These are phyloP conservation scores for Blastomyces silverae DNA, from an alignment of 2,329 filamentous ascomycete species.

Conservation along the genomic window DNA sequence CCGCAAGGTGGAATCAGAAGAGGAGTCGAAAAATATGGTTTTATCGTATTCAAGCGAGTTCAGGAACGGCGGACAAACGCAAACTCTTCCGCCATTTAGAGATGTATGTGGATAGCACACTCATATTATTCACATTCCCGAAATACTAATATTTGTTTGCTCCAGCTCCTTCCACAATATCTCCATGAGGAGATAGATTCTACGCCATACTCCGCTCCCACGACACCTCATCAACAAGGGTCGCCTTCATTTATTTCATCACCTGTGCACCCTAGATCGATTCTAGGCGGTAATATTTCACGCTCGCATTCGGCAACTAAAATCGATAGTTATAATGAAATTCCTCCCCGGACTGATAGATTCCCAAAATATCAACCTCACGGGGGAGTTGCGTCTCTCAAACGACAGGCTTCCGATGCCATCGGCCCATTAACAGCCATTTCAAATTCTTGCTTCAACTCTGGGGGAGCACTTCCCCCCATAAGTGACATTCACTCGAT, in stretches of 20 bases:
- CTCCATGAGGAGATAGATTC: constrained; percentile 41
- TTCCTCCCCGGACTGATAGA: constrained; percentile 19
- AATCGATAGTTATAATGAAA: constrained; percentile 25
- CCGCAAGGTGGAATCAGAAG: constrained; percentile 30
- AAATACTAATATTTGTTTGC: constrained; percentile 1
- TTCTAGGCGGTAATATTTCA: constrained; percentile 24
- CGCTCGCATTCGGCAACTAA: constrained; percentile 23
- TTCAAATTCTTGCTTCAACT: constrained; percentile 22
- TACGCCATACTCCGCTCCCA: constrained; percentile 30
- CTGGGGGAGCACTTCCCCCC: constrained; percentile 33
- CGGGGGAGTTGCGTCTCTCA: constrained; percentile 1
- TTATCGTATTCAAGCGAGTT: constrained; percentile 35
- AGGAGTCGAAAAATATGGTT: constrained; percentile 32
- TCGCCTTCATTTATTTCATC: constrained; percentile 26
- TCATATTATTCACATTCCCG: not conserved
- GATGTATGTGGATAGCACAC: constrained; percentile 28
- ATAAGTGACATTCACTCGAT: constrained; percentile 35
- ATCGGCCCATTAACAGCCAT: not conserved
- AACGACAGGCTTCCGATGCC: constrained; percentile 14
- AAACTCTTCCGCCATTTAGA: constrained; percentile 35
- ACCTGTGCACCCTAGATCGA: constrained; percentile 28
- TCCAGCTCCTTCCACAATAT: constrained; percentile 36
- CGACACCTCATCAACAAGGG: constrained; percentile 27
- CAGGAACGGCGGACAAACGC: constrained; percentile 28
- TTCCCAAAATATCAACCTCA: constrained; percentile 9